These are phyloP conservation scores for Sporothrix phasma DNA, from an alignment of 2,329 filamentous ascomycete species.

Conservation along the genomic window DNA sequence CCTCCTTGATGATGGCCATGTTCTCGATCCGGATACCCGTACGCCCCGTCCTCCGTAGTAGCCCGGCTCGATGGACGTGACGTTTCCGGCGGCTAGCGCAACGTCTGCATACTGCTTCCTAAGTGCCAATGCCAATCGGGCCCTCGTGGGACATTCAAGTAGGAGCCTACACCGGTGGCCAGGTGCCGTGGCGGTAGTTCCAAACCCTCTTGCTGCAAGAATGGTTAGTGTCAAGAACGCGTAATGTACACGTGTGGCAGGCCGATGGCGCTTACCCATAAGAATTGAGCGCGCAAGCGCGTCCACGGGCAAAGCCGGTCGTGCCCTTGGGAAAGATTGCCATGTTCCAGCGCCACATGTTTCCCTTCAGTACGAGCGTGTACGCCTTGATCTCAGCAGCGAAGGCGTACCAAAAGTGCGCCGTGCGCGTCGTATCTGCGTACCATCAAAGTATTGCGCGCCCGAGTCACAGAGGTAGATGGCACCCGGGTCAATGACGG, in stretches of 20 bases:
- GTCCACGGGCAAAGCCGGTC: constrained; percentile 84
- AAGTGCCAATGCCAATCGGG: constrained; percentile 89
- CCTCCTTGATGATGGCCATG: constrained; percentile 80
- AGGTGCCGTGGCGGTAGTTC: constrained; percentile 95
- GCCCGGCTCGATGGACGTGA: constrained; percentile 90
- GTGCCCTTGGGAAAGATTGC: constrained; percentile 91
- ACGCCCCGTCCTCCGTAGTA: constrained; percentile 94
- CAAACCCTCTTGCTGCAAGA: constrained; percentile 56
- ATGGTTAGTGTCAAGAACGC: neutral
- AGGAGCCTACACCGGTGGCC: constrained; percentile 93
- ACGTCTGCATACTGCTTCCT: constrained; percentile 87
- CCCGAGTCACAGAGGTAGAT: constrained; percentile 96
- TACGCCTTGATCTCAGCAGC: constrained; percentile 80
- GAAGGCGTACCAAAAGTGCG: constrained; percentile 81
- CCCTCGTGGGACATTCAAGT: constrained; percentile 95
- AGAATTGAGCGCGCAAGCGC: constrained; percentile 75
- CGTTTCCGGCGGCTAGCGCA: constrained; percentile 79
- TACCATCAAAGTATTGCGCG: constrained; percentile 91
- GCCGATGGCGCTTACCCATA: constrained; percentile 61
- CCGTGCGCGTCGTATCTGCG: constrained; percentile 84
- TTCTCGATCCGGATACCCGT: constrained; percentile 97
- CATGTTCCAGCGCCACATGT: constrained; percentile 79
- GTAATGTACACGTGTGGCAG: neutral
- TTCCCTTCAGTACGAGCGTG: constrained; percentile 87
- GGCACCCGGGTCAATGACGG: constrained; percentile 69